Evolutionary conservation across 176 grass and related monocot genomes (phyloP), one percentile per base, ranked within the genome.

Genomic region (Bothriochloa decipiens): DNA sequence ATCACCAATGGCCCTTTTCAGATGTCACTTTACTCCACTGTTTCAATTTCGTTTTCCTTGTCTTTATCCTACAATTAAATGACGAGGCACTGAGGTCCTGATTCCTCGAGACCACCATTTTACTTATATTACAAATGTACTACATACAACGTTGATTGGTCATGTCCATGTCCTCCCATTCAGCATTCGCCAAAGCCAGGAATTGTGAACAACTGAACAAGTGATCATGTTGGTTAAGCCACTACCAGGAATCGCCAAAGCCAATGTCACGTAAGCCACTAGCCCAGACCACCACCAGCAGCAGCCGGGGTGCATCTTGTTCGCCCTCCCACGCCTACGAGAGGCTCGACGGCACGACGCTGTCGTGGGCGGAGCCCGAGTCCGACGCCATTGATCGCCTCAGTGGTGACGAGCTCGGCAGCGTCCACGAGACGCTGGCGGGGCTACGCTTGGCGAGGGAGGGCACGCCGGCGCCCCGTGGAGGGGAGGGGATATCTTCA

Each of bases 401-500:
- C 53, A 7, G 20, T 57, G 53, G 20, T 9, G 7, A 57, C 52
- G 17, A 53, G 50, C 27, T 69, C 40, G 4, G 81, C 69, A 20
- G 46, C 29, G 29, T 65, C 47, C 47, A 84, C 61, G 82, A 84
- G 8, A 80, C 43, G 58, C 87, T 84, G 45, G 81, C 58, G 20
- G 68, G 68, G 47, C 60, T 80, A 46, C 81, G 46, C 28, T 9
- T 81, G 62, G 87, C 47, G 36, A 79, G 16, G 49, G 77, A 89
- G 20, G 76, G 1, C 6, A 12, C 20, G 2, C 57, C 60, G 10
- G 46, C 22, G 9, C 33, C 20, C 20, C 29, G 29, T 32, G 29
- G 29, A 9, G 46, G 22, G 69, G 69, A n/a, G 87, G 1, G 9
- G 40, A 20, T 53, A 53, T 50, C 47, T 53, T 53, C 52, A 57